Evolutionary conservation across 2,329 filamentous ascomycete species (phyloP).

Genomic region (Cladosporium velox): DNA sequence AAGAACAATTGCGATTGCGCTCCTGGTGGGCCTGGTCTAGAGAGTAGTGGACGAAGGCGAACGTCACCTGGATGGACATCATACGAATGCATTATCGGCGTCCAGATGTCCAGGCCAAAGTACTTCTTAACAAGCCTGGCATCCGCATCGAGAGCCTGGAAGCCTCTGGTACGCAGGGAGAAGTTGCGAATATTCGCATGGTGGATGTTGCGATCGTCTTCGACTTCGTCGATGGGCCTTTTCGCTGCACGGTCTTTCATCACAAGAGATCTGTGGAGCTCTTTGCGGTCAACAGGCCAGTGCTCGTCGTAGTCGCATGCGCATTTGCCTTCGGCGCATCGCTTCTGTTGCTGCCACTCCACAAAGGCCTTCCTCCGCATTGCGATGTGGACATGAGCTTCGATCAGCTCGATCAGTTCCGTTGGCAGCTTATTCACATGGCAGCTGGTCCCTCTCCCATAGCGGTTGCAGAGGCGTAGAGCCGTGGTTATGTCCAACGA

Average conservation of each 20-base stretch:
- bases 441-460: not conserved
- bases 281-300: not conserved
- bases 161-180: not conserved
- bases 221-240: not conserved
- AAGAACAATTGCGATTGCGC: not conserved
- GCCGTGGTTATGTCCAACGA: not conserved
- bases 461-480: conserved; percentile 15
- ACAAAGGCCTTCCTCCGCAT: not conserved
- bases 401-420: conserved; percentile 8
- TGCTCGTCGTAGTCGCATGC: not conserved
- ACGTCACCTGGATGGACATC: not conserved
- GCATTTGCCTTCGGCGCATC: not conserved
- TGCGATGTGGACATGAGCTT: not conserved
- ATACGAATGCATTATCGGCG: not conserved
- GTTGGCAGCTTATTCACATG: conserved; percentile 5
- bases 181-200: not conserved
- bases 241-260: not conserved
- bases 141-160: not conserved
- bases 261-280: not conserved
- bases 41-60: not conserved
- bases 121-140: not conserved
- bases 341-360: not conserved
- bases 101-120: conserved; percentile 1
- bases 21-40: not conserved
- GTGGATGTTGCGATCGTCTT: not conserved